Conservation (phyloP, 2,329 filamentous ascomycete species). For the Fusarium coicis region DNA sequence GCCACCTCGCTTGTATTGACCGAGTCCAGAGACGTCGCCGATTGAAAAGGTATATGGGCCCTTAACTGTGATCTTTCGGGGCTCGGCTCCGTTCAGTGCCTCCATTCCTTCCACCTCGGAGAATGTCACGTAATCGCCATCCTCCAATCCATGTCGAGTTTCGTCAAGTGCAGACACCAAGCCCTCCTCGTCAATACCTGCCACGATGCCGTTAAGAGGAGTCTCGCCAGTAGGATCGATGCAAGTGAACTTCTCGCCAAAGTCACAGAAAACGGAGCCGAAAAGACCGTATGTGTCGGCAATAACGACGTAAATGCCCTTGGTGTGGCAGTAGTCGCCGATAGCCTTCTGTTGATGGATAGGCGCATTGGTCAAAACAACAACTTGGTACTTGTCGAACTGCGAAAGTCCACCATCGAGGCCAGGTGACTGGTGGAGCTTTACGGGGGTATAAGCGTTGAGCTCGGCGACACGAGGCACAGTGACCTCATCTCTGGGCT, state of each 20-base stretch:
- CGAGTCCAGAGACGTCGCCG: slow-evolving; percentile 87
- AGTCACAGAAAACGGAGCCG: slow-evolving; percentile 96
- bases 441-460: slow-evolving; percentile 94
- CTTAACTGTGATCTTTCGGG: slow-evolving; percentile 92
- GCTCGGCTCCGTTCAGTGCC: slow-evolving; percentile 81
- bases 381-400: slow-evolving; percentile 90
- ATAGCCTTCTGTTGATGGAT: slow-evolving; percentile 84
- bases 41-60: slow-evolving; percentile 98
- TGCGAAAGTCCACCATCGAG: slow-evolving; percentile 81
- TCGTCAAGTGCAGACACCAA: slow-evolving; percentile 94
- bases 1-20: slow-evolving; percentile 87
- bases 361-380: slow-evolving; percentile 88
- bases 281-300: slow-evolving; percentile 94
- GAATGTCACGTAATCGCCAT: slow-evolving; percentile 97
- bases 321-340: slow-evolving; percentile 92
- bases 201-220: slow-evolving; percentile 86
- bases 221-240: slow-evolving; percentile 92
- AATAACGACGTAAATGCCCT: slow-evolving; percentile 90
- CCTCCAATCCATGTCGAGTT: slow-evolving; percentile 92
- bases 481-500: slow-evolving; percentile 87
- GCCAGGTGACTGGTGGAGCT: slow-evolving; percentile 73
- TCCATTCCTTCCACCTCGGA: slow-evolving; percentile 95
- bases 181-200: slow-evolving; percentile 88
- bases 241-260: slow-evolving; percentile 92
- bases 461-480: slow-evolving; percentile 91